Evolutionary conservation across 805 yeast genomes (phyloP), one percentile per base, ranked within the genome.

Genomic region (Candida wancherniae): DNA sequence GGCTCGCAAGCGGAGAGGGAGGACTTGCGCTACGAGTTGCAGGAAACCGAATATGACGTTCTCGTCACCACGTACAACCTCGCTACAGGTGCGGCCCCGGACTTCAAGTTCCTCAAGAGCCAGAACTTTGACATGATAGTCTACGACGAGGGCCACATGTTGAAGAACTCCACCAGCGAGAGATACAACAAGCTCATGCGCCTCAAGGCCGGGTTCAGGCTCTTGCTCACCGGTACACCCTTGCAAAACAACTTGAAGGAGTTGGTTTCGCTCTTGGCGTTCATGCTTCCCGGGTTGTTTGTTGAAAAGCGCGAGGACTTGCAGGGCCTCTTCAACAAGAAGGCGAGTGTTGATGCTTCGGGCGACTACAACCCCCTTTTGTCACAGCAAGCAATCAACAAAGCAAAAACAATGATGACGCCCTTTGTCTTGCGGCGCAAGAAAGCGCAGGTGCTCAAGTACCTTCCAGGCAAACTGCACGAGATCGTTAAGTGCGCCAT

Each of bases 351-450:
- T 1, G 71, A 74, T 10, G 62, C 64, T 15, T 50, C 61, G 3
- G 49, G 47, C 40, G 66, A 62, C 32, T 81, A 74, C 50, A 84
- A 84, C 45, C 95, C 95, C 2, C 67, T 92, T 24, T 62, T 92
- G 23, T 85, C 97, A 0, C 83, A 81, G 44, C 94, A 90, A 59
- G 94, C 98, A 1, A 87, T 92, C 40, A 71, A 78, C 19, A 84
- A 87, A 51, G 99, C 99, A 3, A 86, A 85, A 55, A 82, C 92
- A 4, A 90, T 92, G 97, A 90, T 92, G 97, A 83, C 94, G 3
- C 99, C 99, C 4, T 92, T 92, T 62, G 90, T 92, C 6, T 64
- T 92, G 48, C 73, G 99, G 58, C 77, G 99, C 55, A 81, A 80
- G 53, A 92, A 92, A 61, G 84, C 75, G 34, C 97, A 90, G 58